Conservation (phyloP, 257 asterid genomes). For the Linaria vulgaris region DNA sequence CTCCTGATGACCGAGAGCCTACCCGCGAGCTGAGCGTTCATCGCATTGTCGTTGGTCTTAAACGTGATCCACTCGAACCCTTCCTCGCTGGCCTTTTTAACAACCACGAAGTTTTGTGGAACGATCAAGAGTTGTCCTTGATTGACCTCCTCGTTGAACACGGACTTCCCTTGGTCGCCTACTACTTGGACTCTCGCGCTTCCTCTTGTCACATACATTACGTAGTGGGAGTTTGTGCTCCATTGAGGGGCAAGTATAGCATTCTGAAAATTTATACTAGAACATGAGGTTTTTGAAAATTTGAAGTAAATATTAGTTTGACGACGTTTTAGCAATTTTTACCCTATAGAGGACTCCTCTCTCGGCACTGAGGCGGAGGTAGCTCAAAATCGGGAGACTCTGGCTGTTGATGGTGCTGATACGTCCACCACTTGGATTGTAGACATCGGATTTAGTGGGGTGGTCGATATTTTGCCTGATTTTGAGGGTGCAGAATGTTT, state of each 20-base stretch:
- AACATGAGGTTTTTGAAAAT: no score
- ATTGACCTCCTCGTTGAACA: slow-evolving; percentile 45
- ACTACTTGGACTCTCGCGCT: slow-evolving; percentile 57
- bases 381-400: slow-evolving; percentile 47
- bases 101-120: slow-evolving; percentile 58
- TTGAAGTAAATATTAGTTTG: neutral
- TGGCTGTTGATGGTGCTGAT: slow-evolving; percentile 53
- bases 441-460: slow-evolving; percentile 40
- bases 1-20: slow-evolving; percentile 56
- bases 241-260: slow-evolving; percentile 57
- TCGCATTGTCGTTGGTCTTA: slow-evolving; percentile 64
- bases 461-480: slow-evolving; percentile 45
- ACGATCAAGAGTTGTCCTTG: slow-evolving; percentile 52
- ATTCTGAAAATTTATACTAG: slow-evolving; percentile 37
- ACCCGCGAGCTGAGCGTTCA: slow-evolving; percentile 46
- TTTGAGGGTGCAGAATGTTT: slow-evolving; percentile 47
- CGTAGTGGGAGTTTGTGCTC: slow-evolving; percentile 49
- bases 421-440: slow-evolving; percentile 64
- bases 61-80: slow-evolving; percentile 65
- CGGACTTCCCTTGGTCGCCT: slow-evolving; percentile 41
- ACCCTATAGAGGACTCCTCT: slow-evolving; percentile 59
- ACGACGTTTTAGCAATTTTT: neutral
- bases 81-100: slow-evolving; percentile 49
- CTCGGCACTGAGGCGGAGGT: slow-evolving; percentile 54
- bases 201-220: slow-evolving; percentile 49